Evolutionary conservation across 2,329 filamentous ascomycete species (phyloP).

Genomic region (Rosellinia necatrix): DNA sequence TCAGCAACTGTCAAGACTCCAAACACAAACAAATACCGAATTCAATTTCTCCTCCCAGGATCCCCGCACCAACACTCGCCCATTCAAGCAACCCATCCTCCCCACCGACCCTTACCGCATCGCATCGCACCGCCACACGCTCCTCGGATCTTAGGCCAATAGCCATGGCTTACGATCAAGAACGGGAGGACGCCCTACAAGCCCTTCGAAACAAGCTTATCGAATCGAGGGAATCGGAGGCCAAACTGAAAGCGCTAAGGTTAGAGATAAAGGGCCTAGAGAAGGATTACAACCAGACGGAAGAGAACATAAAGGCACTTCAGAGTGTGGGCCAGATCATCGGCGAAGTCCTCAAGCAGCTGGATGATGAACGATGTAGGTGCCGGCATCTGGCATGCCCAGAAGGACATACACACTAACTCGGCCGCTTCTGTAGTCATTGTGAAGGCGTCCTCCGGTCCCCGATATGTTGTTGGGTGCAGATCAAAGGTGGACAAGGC

Average conservation of each 20-base stretch:
- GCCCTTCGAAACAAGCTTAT: constrained; percentile 82
- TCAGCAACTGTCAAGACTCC: not conserved
- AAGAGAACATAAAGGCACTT: constrained; percentile 99
- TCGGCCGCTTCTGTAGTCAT: constrained; percentile 68
- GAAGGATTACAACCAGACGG: constrained; percentile 93
- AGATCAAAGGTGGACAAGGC: constrained; percentile 96
- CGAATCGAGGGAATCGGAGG: constrained; percentile 97
- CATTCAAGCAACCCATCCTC: not conserved
- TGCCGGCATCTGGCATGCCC: too few species aligned
- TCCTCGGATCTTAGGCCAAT: constrained; percentile 20
- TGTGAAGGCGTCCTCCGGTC: constrained; percentile 96
- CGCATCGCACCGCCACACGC: constrained; percentile 6
- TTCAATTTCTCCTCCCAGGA: not conserved
- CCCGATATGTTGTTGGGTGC: constrained; percentile 97
- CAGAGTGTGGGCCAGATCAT: constrained; percentile 99
- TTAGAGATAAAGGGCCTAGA: constrained; percentile 95
- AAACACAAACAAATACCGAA: not conserved
- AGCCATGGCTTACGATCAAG: constrained; percentile 58
- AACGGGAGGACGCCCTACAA: constrained; percentile 72
- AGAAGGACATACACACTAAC: too few species aligned
- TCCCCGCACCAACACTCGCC: not conserved
- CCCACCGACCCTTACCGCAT: not conserved
- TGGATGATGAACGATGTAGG: constrained; percentile 98
- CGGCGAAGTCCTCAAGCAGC: constrained; percentile 96
- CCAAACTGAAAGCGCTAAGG: constrained; percentile 91